Evolutionary conservation across 116 monocot genomes (phyloP).

Genomic region (Phalaenopsis hybrid): DNA sequence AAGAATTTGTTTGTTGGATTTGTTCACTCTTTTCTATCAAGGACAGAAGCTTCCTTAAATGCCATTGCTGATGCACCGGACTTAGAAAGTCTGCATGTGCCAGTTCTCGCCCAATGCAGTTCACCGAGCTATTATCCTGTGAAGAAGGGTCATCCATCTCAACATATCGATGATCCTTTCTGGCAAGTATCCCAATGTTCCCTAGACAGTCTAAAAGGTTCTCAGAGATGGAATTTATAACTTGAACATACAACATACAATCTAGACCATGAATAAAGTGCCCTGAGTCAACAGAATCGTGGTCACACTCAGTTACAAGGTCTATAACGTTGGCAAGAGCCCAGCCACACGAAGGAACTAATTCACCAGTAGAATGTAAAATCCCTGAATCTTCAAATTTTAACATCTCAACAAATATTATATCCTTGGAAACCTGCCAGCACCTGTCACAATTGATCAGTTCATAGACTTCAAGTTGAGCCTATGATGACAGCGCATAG

Average conservation of each 20-base stretch:
- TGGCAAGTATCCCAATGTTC: slow-evolving; percentile 11
- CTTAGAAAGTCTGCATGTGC: slow-evolving; percentile 52
- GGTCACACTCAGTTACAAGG: slow-evolving; percentile 40
- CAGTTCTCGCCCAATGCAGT: slow-evolving; percentile 10
- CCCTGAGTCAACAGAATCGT: slow-evolving; percentile 27
- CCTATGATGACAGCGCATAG: background rate
- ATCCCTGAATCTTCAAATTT: slow-evolving; percentile 30
- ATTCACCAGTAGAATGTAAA: slow-evolving; percentile 11
- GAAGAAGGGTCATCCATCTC: slow-evolving; percentile 16
- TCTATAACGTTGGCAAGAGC: slow-evolving; percentile 68
- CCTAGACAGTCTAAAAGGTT: slow-evolving; percentile 48
- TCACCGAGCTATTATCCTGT: slow-evolving; percentile 8
- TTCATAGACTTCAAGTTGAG: slow-evolving; percentile 19
- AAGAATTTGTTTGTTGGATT: slow-evolving; percentile 4
- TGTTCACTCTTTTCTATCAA: slow-evolving; percentile 17
- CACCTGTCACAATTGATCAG: slow-evolving; percentile 79
- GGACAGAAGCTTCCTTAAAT: slow-evolving; percentile 60
- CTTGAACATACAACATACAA: slow-evolving; percentile 49
- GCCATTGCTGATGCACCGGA: slow-evolving; percentile 84
- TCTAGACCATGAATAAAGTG: slow-evolving; percentile 49
- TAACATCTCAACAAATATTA: slow-evolving; percentile 50
- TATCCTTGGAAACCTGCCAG: slow-evolving; percentile 66
- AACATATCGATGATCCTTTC: slow-evolving; percentile 9
- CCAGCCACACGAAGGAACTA: slow-evolving; percentile 63
- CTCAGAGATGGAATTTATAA: slow-evolving; percentile 47